These are phyloP conservation scores for Chaetothyriales sp. DNA, from an alignment of 2,329 filamentous ascomycete genomes.

Conservation along the genomic window DNA sequence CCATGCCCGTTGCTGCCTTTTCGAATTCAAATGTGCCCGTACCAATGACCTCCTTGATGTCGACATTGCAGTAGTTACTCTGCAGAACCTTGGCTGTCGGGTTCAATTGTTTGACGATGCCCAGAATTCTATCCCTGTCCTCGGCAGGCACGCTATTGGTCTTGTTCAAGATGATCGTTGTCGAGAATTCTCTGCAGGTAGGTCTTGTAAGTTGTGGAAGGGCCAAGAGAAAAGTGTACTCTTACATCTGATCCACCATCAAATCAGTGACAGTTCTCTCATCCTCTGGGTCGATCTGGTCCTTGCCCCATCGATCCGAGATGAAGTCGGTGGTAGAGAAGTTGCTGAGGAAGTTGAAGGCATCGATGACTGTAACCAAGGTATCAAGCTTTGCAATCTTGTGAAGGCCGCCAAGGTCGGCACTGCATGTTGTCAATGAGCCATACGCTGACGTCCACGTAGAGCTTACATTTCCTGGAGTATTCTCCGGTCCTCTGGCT, in stretches of 20 bases:
- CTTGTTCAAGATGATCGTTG: conserved; percentile 61
- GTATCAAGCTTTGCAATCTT: conserved; percentile 56
- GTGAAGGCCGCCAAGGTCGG: conserved; percentile 49
- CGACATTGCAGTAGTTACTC: conserved; percentile 44
- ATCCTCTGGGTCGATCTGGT: conserved; percentile 52
- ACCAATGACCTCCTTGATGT: conserved; percentile 50
- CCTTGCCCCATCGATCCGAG: conserved; percentile 44
- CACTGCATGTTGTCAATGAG: conserved; percentile 21
- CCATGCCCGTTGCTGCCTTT: conserved; percentile 49
- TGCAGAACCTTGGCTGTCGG: conserved; percentile 52
- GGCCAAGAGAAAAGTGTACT: neutral
- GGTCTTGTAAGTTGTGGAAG: neutral
- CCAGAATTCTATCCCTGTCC: conserved; percentile 36
- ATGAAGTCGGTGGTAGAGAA: conserved; percentile 58
- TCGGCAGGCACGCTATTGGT: conserved; percentile 44
- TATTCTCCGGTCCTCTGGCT: conserved; percentile 32
- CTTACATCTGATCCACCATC: conserved; percentile 56
- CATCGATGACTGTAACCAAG: conserved; percentile 58
- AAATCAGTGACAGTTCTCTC: conserved; percentile 61
- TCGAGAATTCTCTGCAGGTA: conserved; percentile 52
- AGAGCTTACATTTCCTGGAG: conserved; percentile 33
- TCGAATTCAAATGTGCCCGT: conserved; percentile 53
- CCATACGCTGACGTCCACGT: conserved; percentile 7
- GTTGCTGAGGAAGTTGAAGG: conserved; percentile 58
- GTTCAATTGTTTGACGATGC: conserved; percentile 49